Percentiles rank a stretch among this genome's conserved stretches.
These are phyloP conservation scores for Globisporangium takayamanum DNA, from an alignment of 352 stramenopile species.

Conservation along the genomic window DNA sequence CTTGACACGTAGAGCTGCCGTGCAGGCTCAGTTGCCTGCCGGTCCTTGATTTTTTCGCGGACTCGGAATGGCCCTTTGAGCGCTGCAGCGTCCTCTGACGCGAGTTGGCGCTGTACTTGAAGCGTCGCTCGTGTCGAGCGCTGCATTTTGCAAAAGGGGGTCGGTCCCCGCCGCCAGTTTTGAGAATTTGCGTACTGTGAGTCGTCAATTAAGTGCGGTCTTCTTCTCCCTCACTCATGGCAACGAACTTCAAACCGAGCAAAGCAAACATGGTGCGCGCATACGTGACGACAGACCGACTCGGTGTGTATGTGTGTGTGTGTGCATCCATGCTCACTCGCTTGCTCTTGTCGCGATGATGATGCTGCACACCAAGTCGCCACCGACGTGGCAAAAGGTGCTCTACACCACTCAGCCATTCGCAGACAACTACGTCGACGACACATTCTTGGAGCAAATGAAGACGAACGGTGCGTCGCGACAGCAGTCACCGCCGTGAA, in stretches of 20 bases:
- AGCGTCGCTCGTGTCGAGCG: constrained; percentile 4
- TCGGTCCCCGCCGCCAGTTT: constrained; percentile 35
- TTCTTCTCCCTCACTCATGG: background rate
- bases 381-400: constrained; percentile 70
- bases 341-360: background rate
- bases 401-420: constrained; percentile 86
- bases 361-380: background rate
- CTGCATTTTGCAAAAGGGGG: constrained; percentile 21
- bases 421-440: constrained; percentile 88
- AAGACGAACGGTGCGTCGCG: constrained; percentile 74
- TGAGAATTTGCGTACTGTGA: background rate
- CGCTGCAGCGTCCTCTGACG: constrained; percentile 3
- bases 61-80: constrained; percentile 63
- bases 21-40: constrained; percentile 41
- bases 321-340: too few species aligned
- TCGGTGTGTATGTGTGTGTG: too few species aligned
- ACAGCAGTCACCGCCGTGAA: background rate
- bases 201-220: background rate
- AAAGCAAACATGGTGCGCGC: background rate
- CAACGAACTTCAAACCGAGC: background rate
- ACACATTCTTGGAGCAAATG: constrained; percentile 87
- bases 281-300: too few species aligned
- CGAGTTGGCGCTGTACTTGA: constrained; percentile 29
- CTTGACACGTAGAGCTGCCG: constrained; percentile 76
- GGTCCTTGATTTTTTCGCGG: constrained; percentile 68